Evolutionary conservation across 495 filamentous ascomycete species (phyloP), one percentile per base, ranked within the genome.

Genomic region (Podospora australis): DNA sequence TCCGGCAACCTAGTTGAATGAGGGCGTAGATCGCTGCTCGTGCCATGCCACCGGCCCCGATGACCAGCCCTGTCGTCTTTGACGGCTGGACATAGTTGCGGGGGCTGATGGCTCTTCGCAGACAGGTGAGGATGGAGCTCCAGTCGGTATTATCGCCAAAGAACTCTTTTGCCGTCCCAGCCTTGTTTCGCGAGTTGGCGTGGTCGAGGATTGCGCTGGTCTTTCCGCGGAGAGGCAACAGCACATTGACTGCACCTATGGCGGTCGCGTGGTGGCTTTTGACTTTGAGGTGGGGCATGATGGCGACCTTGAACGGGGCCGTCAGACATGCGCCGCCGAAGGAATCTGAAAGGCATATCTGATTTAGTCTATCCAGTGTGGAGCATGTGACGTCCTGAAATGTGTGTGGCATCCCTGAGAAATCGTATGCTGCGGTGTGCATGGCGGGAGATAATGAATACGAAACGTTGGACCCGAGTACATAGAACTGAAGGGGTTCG

Each of bases 141-240:
- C 86, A 92, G 65, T 90, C 87, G 0, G 86, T 92, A 59, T 92
- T 92, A 46, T 90, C 86, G 6, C 87, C 87, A 52, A 87, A 90
- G 53, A 88, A 83, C 4, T 78, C 82, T 40, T 74, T 59, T 4
- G 86, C 75, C 1, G 74, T 67, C 0, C 87, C 86, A 3, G 81
- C 72, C 55, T 77, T 79, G 62, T 84, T 83, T 22, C 84, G 74
- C 20, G 82, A 75, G 56, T 78, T 80, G 29, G 79, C 73, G 34
- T 87, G 75, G n/a, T 82, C 75, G 20, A 83, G 73, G 43, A 87
- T 81, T 2, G 70, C 77, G 21, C 62, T 74, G 4, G 75, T 69
- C 6, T 77, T 64, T 1, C 79, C 78, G 14, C 86, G 77, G 2
- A 90, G 68, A 0, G 87, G 87, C 52, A 90, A 70, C n/a, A 90